A percentile compares a stretch with the other conserved stretches of the same genome.
phyloP scores from a whole-genome alignment of 441 rosid genomes.

The Arabidopsis lyrata region DNA sequence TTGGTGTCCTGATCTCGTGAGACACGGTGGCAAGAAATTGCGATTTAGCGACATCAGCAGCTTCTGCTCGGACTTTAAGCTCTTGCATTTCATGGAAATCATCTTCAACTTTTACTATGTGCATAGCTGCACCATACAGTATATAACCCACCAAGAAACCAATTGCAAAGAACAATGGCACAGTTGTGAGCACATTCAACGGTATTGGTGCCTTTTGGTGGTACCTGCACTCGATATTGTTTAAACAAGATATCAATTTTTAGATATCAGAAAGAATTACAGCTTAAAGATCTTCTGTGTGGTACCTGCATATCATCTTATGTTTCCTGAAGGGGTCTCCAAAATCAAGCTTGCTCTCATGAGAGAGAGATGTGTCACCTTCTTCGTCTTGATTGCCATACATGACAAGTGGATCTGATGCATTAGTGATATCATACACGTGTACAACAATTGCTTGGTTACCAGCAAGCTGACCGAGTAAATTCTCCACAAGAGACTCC shows the following conservation, averaged over 20 bases:
- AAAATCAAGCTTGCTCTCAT: conserved; percentile 86
- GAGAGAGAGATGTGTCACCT: conserved; percentile 73
- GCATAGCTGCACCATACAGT: conserved; percentile 73
- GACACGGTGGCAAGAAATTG: conserved; percentile 97
- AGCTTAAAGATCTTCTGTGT: conserved; percentile 24
- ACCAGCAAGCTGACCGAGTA: conserved; percentile 96
- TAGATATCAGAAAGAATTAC: conserved; percentile 6
- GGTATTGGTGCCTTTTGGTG: conserved; percentile 82
- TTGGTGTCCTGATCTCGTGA: conserved; percentile 97
- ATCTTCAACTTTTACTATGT: conserved; percentile 90
- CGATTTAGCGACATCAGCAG: conserved; percentile 96
- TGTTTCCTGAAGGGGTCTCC: conserved; percentile 97
- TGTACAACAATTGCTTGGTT: conserved; percentile 91
- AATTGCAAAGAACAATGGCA: conserved; percentile 70
- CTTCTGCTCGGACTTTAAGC: conserved; percentile 86
- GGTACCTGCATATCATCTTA: conserved; percentile 88
- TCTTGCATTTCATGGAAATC: conserved; percentile 85
- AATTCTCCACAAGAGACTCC: conserved; percentile 95
- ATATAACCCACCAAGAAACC: conserved; percentile 82
- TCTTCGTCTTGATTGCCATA: conserved; percentile 85
- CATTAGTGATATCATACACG: conserved; percentile 86
- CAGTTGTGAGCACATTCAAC: conserved; percentile 74
- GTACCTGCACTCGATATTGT: conserved; percentile 58
- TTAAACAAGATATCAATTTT: conserved; percentile 20
- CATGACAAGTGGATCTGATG: conserved; percentile 85